phyloP scores from a whole-genome alignment of 1,139 yeast genomes.

The Yamadazyma epiphylla region DNA sequence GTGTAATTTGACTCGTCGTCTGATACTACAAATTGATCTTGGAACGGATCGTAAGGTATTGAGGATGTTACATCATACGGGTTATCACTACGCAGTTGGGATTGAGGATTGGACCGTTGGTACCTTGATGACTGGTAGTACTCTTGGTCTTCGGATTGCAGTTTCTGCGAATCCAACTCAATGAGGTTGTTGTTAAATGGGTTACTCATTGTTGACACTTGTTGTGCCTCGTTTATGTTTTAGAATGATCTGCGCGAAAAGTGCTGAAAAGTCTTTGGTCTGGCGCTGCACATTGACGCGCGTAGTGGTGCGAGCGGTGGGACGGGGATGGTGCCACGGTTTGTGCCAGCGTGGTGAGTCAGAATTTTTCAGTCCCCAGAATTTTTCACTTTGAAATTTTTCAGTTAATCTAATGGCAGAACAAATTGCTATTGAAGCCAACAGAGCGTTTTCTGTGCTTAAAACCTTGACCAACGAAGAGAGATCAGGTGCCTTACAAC shows the following conservation, averaged over 20 bases:
- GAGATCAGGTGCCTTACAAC: conserved; percentile 68
- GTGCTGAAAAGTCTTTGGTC: too few species aligned
- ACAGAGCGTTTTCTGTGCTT: conserved; percentile 70
- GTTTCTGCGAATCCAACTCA: neutral
- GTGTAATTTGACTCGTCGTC: conserved; percentile 5
- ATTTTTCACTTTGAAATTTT: neutral
- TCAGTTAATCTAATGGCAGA: conserved; percentile 5
- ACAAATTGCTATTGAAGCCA: conserved; percentile 71
- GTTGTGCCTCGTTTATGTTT: neutral
- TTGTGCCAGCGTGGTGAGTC: too few species aligned
- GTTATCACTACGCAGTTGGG: conserved; percentile 4
- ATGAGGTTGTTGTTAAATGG: neutral
- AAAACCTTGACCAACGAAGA: conserved; percentile 73
- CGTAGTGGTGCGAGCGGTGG: neutral
- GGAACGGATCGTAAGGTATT: conserved; percentile 13
- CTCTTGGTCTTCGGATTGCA: too few species aligned
- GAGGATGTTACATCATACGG: conserved; percentile 1
- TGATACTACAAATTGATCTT: conserved; percentile 8
- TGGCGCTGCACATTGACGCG: neutral
- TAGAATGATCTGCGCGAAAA: neutral
- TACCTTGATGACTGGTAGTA: too few species aligned
- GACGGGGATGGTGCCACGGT: neutral
- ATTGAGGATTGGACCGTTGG: neutral
- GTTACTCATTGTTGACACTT: neutral
- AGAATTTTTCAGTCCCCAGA: neutral